These are phyloP conservation scores for Chrysochromulina tobinii DNA, from an alignment of 78 protist species.

Conservation along the genomic window DNA sequence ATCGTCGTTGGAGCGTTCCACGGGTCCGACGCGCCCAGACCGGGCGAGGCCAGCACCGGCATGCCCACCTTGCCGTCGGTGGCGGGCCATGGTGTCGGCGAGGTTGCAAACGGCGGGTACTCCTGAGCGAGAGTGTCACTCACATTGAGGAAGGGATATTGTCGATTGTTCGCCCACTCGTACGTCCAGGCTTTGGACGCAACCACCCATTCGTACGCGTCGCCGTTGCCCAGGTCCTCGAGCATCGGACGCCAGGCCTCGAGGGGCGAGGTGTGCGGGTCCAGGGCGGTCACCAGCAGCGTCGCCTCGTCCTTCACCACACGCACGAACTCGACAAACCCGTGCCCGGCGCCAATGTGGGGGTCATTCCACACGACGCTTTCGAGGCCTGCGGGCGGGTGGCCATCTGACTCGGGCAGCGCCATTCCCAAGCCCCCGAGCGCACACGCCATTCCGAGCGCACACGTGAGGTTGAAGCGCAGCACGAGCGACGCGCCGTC, in stretches of 20 bases:
- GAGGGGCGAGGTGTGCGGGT: neutral
- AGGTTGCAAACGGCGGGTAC: neutral
- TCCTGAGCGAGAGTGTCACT: neutral
- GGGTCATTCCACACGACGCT: neutral
- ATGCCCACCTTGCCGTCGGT: neutral
- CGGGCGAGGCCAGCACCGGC: neutral
- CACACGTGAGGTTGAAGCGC: neutral
- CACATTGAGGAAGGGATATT: neutral
- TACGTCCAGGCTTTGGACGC: neutral
- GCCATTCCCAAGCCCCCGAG: neutral
- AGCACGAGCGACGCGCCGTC: neutral
- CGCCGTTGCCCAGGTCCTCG: neutral
- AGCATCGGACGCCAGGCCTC: conserved; percentile 8
- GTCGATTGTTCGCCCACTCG: neutral
- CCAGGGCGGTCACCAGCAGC: neutral
- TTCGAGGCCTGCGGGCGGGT: neutral
- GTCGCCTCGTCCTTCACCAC: conserved; percentile 3
- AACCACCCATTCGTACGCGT: neutral
- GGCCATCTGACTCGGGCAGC: neutral
- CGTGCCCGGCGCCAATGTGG: neutral
- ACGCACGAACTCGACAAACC: neutral
- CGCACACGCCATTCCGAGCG: neutral
- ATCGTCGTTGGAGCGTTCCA: neutral
- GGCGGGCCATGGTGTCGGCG: neutral
- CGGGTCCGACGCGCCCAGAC: neutral